Percentiles rank a stretch among this genome's conserved stretches.
Evolutionary conservation across 2,329 filamentous ascomycete species (phyloP).

Genomic region (Aspergillus sergii): DNA sequence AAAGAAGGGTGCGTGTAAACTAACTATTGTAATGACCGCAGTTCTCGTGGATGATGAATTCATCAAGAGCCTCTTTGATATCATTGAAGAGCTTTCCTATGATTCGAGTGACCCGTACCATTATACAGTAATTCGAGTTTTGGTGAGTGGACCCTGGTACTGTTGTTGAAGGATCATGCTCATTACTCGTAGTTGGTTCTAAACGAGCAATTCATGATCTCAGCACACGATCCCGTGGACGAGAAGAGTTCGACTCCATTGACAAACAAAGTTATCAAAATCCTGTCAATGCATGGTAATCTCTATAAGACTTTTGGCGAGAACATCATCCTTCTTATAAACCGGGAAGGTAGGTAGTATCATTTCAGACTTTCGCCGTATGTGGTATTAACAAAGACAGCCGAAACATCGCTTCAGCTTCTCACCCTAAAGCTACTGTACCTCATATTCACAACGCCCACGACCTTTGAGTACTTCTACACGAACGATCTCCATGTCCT

Average conservation of each 20-base stretch:
- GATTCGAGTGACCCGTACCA: slow-evolving; percentile 93
- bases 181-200: slow-evolving; percentile 71
- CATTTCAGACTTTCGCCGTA: neutral
- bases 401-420: slow-evolving; percentile 88
- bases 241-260: slow-evolving; percentile 54
- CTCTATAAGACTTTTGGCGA: slow-evolving; percentile 93
- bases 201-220: slow-evolving; percentile 98
- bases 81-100: slow-evolving; percentile 85
- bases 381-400: slow-evolving; percentile 36
- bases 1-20: neutral
- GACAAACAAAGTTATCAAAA: slow-evolving; percentile 93
- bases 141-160: slow-evolving; percentile 61
- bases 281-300: slow-evolving; percentile 77
- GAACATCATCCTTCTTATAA: slow-evolving; percentile 92
- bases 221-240: slow-evolving; percentile 57
- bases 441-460: slow-evolving; percentile 86
- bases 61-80: slow-evolving; percentile 77
- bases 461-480: slow-evolving; percentile 97
- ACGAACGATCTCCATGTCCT: slow-evolving; percentile 95
- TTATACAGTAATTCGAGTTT: slow-evolving; percentile 88
- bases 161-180: slow-evolving; percentile 19
- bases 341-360: slow-evolving; percentile 69
- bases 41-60: slow-evolving; percentile 73
- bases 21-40: slow-evolving; percentile 27
- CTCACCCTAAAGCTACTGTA: slow-evolving; percentile 97